These are phyloP conservation scores for Oligophagozyma castellii DNA, from an alignment of 1,139 yeast species.

Conservation along the genomic window DNA sequence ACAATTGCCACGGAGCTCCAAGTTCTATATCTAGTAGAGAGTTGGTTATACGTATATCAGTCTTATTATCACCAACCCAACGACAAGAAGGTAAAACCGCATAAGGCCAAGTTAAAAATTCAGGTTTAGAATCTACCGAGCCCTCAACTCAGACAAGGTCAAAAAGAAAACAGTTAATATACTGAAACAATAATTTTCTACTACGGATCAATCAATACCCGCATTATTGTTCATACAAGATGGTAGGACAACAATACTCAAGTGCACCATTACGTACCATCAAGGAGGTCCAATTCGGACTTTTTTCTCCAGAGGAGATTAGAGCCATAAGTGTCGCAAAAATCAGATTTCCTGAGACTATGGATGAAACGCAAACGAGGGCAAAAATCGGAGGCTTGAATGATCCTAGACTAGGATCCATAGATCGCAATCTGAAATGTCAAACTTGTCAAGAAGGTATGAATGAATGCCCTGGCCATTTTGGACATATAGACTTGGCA, in stretches of 20 bases:
- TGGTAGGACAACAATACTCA: constrained; percentile 69
- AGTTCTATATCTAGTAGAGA: too few relatives aligned
- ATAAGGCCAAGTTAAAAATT: too few relatives aligned
- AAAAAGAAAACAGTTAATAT: neutral
- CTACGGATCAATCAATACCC: too few relatives aligned
- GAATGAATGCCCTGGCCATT: constrained; percentile 99
- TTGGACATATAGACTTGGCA: constrained; percentile 96
- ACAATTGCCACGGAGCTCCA: too few relatives aligned
- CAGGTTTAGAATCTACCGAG: too few relatives aligned
- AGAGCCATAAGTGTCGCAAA: constrained; percentile 95
- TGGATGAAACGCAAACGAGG: constrained; percentile 91
- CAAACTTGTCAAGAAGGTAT: constrained; percentile 99
- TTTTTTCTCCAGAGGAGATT: constrained; percentile 93
- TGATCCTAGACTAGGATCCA: constrained; percentile 94
- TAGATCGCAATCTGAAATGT: constrained; percentile 93
- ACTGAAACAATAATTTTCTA: neutral
- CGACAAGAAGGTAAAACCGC: too few relatives aligned
- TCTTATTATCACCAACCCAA: too few relatives aligned
- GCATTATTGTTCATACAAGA: too few relatives aligned
- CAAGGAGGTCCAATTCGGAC: constrained; percentile 96
- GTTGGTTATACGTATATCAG: too few relatives aligned
- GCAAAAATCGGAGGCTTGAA: constrained; percentile 96
- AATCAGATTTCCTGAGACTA: constrained; percentile 95
- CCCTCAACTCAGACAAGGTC: too few relatives aligned
- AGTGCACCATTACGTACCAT: constrained; percentile 95